phyloP scores from a whole-genome alignment of 192 early-diverging fungal genomes.

The Gryganskiella cystojenkinii region DNA sequence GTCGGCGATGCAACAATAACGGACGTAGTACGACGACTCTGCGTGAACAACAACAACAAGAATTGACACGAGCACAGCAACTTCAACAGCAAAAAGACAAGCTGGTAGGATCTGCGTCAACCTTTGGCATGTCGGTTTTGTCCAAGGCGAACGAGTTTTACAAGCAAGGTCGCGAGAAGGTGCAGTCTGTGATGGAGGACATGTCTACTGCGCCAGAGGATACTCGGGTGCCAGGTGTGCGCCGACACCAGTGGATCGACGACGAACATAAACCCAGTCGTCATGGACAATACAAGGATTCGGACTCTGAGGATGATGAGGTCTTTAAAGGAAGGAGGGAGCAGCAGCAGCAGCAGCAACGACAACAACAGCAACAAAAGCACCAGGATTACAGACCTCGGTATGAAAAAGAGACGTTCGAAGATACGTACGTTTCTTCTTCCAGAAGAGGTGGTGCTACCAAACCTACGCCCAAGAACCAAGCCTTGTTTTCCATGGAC shows the following conservation, averaged over 20 bases:
- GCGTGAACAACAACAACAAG: conserved; percentile 17
- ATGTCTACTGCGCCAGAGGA: conserved; percentile 55
- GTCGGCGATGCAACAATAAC: conserved; percentile 26
- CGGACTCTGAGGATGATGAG: conserved; percentile 44
- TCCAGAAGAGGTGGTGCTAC: conserved; percentile 27
- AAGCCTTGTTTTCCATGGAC: conserved; percentile 14
- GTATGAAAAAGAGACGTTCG: conserved; percentile 36
- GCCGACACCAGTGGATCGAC: conserved; percentile 31
- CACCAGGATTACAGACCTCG: conserved; percentile 15
- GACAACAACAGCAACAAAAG: conserved; percentile 12
- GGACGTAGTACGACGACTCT: background rate
- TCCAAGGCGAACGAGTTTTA: conserved; percentile 75
- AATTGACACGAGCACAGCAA: conserved; percentile 20
- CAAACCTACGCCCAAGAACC: conserved; percentile 4
- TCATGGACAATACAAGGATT: conserved; percentile 32
- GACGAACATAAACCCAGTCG: conserved; percentile 11
- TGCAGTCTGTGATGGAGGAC: conserved; percentile 70
- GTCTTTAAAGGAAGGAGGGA: conserved; percentile 29
- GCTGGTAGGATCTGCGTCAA: conserved; percentile 63
- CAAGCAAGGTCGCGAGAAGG: conserved; percentile 68
- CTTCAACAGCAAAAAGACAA: conserved; percentile 65
- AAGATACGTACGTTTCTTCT: conserved; percentile 53
- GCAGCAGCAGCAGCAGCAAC: conserved; percentile 21
- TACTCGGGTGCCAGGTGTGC: conserved; percentile 12
- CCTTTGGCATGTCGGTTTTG: conserved; percentile 69